Base-by-base conservation (phyloP, 495 filamentous ascomycete species). In the Thozetella sp. region DNA sequence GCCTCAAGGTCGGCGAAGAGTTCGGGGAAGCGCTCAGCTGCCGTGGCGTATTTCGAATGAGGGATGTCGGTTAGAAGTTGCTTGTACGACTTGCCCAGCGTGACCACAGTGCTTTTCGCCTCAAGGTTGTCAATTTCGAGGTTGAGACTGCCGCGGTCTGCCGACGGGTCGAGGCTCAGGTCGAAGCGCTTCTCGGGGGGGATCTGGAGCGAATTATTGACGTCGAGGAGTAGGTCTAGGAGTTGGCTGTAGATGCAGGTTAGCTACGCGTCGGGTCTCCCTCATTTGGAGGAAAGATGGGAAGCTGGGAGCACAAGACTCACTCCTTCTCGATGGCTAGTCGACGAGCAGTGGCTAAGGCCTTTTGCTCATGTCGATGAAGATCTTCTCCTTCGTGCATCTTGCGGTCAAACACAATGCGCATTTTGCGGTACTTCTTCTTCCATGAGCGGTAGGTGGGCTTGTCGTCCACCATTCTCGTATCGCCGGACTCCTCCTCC, bases 391-490 rank as follows among this genome's bases (percentile, higher is more conserved):
- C 93, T 53, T 90, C 86, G 53, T 85, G 83, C 86, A 94, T 93
- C 65, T 84, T 85, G 46, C 88, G 82, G 64, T 97, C 93, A 65
- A 97, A 99, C 40, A 84, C 81, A 66, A 92, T 80, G 67, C 90
- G 89, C 79, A 96, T 87, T 78, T 99, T 99, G 56, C 91, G 87
- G 74, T 94, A 99, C 77, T 99, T 99, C 76, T 96, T 97, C 77
- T 92, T 93, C 72, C 65, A 81, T 20, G 72, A 79, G 53, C 72
- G 75, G 62, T 74, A 76, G 2, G 77, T 73, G 53, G 66, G 64
- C 62, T 69, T 75, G 30, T 72, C 60, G 24, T 75, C 76, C 17
- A 65, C 56, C 66, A 71, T 69, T 20, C 63, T 69, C 17, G 62
- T 58, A 62, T 75, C 72, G 53, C 63, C 67, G 19, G 67, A 63